phyloP scores from a whole-genome alignment of 306 rosid genomes.

The Leucaena leucocephala region DNA sequence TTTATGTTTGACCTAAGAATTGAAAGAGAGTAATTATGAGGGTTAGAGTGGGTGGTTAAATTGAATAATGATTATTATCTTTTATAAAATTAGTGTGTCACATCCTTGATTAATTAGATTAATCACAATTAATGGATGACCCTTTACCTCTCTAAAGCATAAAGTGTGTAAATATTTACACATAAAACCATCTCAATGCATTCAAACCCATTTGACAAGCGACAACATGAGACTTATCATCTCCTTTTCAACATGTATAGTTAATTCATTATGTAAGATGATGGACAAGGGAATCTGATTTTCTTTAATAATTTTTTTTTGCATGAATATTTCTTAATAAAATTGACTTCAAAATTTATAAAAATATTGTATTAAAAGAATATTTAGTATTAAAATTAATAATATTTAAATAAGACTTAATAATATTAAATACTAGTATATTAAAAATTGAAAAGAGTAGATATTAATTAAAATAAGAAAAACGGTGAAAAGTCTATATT shows the following conservation, averaged over 20 bases:
- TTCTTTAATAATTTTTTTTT: neutral
- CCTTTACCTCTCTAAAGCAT: conserved; percentile 9
- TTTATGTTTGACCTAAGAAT: neutral
- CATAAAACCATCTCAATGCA: neutral
- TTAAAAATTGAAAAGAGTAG: no score
- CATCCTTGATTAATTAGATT: neutral
- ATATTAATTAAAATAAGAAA: no score
- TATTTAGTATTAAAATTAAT: no score
- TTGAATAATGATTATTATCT: conserved; percentile 13
- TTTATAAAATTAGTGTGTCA: neutral
- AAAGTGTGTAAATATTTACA: neutral
- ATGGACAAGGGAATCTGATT: neutral
- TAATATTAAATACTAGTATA: no score
- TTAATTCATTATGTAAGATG: neutral
- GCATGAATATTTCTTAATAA: no score
- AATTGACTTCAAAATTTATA: no score
- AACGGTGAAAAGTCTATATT: no score
- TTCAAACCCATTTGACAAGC: neutral
- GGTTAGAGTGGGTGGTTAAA: neutral
- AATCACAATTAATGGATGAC: conserved; percentile 17
- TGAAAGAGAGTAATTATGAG: conserved; percentile 5
- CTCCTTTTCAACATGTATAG: neutral
- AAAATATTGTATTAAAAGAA: no score
- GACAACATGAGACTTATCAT: neutral
- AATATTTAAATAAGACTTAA: no score